Percentiles rank a stretch among this genome's conserved stretches.
Conservation (phyloP, 352 stramenopile genomes). For the Pythium pyrilobum region DNA sequence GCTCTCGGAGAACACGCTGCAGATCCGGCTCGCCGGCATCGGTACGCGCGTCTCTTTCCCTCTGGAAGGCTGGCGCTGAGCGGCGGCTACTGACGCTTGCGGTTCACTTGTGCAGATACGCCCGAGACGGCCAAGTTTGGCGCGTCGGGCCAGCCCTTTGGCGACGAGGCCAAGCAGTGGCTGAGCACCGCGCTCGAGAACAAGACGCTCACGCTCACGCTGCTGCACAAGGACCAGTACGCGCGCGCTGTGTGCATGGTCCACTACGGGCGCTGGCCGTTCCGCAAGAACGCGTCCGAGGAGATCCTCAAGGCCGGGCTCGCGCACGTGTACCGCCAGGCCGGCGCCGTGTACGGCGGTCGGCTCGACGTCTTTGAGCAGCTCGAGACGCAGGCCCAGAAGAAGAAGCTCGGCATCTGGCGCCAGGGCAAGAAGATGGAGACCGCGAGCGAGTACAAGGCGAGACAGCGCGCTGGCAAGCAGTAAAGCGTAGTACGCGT, state of each 20-base stretch:
- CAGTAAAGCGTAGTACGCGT: neutral
- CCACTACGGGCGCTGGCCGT: slow-evolving; percentile 73
- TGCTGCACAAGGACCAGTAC: slow-evolving; percentile 85
- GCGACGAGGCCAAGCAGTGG: slow-evolving; percentile 76
- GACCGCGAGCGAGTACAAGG: slow-evolving; percentile 73
- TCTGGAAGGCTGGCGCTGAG: neutral
- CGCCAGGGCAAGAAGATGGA: slow-evolving; percentile 68
- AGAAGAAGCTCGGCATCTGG: slow-evolving; percentile 72
- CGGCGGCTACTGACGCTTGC: neutral
- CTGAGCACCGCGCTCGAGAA: slow-evolving; percentile 40
- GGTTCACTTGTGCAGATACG: slow-evolving; percentile 57
- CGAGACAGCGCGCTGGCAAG: slow-evolving; percentile 46
- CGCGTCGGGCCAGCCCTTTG: slow-evolving; percentile 66
- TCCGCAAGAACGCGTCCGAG: slow-evolving; percentile 70
- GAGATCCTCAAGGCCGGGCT: slow-evolving; percentile 77
- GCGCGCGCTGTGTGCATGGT: slow-evolving; percentile 79
- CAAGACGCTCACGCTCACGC: slow-evolving; percentile 56
- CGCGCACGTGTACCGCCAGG: slow-evolving; percentile 68
- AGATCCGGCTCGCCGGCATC: slow-evolving; percentile 80
- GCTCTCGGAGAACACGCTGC: slow-evolving; percentile 72
- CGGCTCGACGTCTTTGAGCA: slow-evolving; percentile 60
- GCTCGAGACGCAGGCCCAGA: slow-evolving; percentile 56
- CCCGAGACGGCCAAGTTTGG: slow-evolving; percentile 86
- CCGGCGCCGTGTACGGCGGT: slow-evolving; percentile 75
- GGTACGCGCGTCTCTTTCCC: slow-evolving; percentile 18